phyloP scores from a whole-genome alignment of 345 rosid genomes.

The Gossypium herbaceum region DNA sequence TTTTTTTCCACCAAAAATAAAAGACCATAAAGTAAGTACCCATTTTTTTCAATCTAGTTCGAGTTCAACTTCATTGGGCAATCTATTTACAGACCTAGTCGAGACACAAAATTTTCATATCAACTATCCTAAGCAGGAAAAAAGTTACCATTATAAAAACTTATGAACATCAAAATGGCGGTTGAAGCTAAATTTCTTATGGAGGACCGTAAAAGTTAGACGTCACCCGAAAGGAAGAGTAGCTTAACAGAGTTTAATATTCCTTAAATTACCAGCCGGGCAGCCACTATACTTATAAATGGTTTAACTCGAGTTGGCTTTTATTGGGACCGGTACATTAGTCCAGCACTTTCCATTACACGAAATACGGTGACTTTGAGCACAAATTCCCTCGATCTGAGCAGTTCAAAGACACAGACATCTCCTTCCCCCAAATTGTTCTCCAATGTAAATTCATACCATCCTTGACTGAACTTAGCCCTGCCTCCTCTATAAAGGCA shows the following conservation, averaged over 20 bases:
- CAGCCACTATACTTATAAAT: constrained; percentile 10
- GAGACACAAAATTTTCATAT: constrained; percentile 32
- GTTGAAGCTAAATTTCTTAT: constrained; percentile 13
- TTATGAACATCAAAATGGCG: constrained; percentile 9
- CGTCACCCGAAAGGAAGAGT: constrained; percentile 13
- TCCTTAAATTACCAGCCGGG: constrained; percentile 20
- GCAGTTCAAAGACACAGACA: constrained; percentile 74
- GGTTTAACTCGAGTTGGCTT: constrained; percentile 17
- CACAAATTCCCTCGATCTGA: constrained; percentile 61
- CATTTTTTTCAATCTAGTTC: constrained; percentile 18
- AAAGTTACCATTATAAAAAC: constrained; percentile 11
- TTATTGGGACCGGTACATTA: constrained; percentile 12
- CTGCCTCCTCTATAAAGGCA: constrained; percentile 81
- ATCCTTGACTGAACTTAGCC: constrained; percentile 83
- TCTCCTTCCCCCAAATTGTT: constrained; percentile 87
- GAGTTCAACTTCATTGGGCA: constrained; percentile 25
- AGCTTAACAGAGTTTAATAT: constrained; percentile 25
- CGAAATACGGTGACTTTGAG: constrained; percentile 81
- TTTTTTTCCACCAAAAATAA: too few relatives aligned
- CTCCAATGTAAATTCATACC: constrained; percentile 83
- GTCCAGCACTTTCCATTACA: constrained; percentile 30
- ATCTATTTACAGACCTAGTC: constrained; percentile 40
- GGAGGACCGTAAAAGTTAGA: constrained; percentile 16
- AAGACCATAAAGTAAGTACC: constrained; percentile 6
- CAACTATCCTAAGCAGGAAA: constrained; percentile 22